Conservation (phyloP, 1,284 basidiomycete species). For the Irpex sp. region DNA sequence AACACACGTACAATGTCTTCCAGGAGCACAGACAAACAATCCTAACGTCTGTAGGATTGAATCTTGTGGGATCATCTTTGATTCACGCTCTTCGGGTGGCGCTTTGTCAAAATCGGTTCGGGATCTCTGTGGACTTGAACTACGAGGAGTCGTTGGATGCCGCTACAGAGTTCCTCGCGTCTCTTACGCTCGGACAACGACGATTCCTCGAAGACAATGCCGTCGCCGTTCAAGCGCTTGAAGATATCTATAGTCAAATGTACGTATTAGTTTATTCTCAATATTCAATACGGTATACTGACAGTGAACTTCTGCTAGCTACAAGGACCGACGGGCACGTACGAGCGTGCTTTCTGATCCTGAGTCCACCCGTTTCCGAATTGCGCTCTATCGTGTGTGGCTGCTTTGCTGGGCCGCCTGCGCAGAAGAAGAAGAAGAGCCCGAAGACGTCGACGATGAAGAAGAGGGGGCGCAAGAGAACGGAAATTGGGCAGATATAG, state of each 20-base stretch:
- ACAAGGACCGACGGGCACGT: conserved; percentile 23
- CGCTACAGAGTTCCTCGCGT: neutral
- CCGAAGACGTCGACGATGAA: neutral
- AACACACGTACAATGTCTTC: conserved; percentile 29
- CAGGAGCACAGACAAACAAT: conserved; percentile 29
- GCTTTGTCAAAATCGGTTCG: neutral
- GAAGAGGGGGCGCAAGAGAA: neutral
- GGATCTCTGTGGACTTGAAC: neutral
- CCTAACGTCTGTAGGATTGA: conserved; percentile 28
- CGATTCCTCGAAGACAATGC: neutral
- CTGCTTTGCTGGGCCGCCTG: conserved; percentile 3
- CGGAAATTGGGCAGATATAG: neutral
- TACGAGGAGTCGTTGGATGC: neutral
- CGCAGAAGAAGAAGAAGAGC: neutral
- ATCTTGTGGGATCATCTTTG: conserved; percentile 30
- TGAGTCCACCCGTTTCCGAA: conserved; percentile 25
- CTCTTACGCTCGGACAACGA: neutral
- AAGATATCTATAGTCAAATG: neutral
- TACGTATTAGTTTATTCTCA: neutral
- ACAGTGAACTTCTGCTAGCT: conserved; percentile 9
- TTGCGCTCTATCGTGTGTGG: conserved; percentile 24
- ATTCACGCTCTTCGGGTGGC: conserved; percentile 28
- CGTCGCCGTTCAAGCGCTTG: neutral
- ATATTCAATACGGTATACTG: neutral
- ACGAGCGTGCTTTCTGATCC: conserved; percentile 18